Evolutionary conservation across 1,284 basidiomycete genomes (phyloP).

Genomic region (Boletus holoroseus): DNA sequence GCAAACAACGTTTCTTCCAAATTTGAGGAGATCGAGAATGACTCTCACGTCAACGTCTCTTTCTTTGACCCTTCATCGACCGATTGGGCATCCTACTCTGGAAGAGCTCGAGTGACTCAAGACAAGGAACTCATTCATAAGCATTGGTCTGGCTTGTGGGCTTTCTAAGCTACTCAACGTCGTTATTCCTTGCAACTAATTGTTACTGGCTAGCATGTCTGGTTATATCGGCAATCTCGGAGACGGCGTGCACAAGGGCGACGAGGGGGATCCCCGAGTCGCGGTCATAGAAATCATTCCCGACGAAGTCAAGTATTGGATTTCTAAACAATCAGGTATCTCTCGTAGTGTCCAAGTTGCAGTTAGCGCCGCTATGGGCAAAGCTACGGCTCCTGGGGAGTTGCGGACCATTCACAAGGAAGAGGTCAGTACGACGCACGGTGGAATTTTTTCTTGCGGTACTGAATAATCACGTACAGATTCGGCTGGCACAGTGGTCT

Average conservation of each 20-base stretch:
- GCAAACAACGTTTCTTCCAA: slow-evolving; percentile 75
- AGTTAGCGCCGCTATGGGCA: slow-evolving; percentile 51
- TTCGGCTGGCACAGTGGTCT: slow-evolving; percentile 25
- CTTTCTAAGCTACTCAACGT: background rate
- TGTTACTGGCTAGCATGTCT: slow-evolving; percentile 40
- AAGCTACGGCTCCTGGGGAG: slow-evolving; percentile 56
- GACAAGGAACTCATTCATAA: slow-evolving; percentile 65
- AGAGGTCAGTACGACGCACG: slow-evolving; percentile 45
- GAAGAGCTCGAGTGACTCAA: slow-evolving; percentile 62
- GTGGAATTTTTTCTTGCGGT: background rate
- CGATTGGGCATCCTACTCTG: slow-evolving; percentile 82
- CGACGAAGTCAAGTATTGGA: slow-evolving; percentile 77
- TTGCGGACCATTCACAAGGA: slow-evolving; percentile 55
- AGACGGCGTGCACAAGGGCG: slow-evolving; percentile 83
- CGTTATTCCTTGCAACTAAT: background rate
- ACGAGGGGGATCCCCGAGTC: slow-evolving; percentile 76
- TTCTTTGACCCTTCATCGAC: slow-evolving; percentile 72
- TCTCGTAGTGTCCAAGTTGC: slow-evolving; percentile 49
- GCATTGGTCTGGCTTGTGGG: slow-evolving; percentile 61
- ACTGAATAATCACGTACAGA: slow-evolving; percentile 22
- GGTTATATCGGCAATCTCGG: slow-evolving; percentile 87
- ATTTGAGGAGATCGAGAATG: slow-evolving; percentile 71
- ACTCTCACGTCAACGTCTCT: slow-evolving; percentile 73
- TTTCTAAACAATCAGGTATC: slow-evolving; percentile 45
- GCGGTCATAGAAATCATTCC: slow-evolving; percentile 78